Percentiles rank a stretch among this genome's conserved stretches.
phyloP scores from a whole-genome alignment of 2,329 filamentous ascomycete species.

The Exophiala spinifera region DNA sequence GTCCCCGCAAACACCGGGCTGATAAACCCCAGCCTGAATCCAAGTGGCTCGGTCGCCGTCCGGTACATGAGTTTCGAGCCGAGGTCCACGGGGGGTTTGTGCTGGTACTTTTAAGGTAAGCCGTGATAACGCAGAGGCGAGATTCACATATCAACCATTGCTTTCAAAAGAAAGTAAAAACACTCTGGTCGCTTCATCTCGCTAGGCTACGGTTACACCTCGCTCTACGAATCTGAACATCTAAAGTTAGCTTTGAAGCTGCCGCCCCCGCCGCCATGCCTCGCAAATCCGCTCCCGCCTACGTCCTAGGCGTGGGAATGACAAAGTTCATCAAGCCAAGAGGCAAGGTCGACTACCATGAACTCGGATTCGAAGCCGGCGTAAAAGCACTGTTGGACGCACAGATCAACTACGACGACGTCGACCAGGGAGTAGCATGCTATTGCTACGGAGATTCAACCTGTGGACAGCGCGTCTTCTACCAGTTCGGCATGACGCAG shows the following conservation, averaged over 20 bases:
- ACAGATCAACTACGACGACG: conserved; percentile 93
- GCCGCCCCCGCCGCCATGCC: conserved; percentile 44
- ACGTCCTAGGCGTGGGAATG: conserved; percentile 97
- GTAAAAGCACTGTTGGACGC: conserved; percentile 58
- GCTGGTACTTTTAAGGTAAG: too few species aligned
- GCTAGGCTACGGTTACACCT: too few species aligned
- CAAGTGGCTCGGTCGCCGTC: too few species aligned
- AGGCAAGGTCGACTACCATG: conserved; percentile 34
- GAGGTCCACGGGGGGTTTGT: too few species aligned
- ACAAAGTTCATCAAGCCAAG: conserved; percentile 80
- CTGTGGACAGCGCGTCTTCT: conserved; percentile 93
- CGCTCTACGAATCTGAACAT: too few species aligned
- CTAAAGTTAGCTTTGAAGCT: too few species aligned
- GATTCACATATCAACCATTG: too few species aligned
- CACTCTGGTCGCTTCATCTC: too few species aligned
- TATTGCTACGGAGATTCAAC: conserved; percentile 97
- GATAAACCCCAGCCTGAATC: too few species aligned
- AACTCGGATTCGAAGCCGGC: conserved; percentile 35
- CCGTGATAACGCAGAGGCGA: neutral
- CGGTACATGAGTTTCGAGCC: too few species aligned
- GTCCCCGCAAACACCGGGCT: too few species aligned
- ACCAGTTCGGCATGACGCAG: conserved; percentile 95
- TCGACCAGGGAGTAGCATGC: conserved; percentile 92
- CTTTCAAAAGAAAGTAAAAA: too few species aligned
- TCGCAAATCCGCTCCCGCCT: conserved; percentile 58